Conservation (phyloP, 495 filamentous ascomycete genomes). For the Penicillium canariense region DNA sequence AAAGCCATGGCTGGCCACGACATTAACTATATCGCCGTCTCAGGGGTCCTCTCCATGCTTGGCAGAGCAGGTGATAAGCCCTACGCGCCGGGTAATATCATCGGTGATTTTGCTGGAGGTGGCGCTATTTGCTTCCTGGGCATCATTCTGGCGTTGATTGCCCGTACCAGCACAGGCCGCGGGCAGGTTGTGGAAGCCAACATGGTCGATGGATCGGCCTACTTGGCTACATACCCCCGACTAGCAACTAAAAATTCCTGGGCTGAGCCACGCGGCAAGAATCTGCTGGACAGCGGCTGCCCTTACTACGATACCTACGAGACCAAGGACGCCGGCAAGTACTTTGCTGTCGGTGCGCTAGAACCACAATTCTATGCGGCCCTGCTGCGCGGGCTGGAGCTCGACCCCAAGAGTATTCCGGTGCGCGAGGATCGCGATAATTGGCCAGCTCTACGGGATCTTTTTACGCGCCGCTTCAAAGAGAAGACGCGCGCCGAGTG, state of each 20-base stretch:
- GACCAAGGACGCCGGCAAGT: slow-evolving; percentile 73
- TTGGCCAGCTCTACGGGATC: slow-evolving; percentile 62
- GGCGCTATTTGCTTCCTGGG: slow-evolving; percentile 72
- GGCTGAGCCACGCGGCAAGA: slow-evolving; percentile 62
- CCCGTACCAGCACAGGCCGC: slow-evolving; percentile 50
- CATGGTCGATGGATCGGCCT: slow-evolving; percentile 89
- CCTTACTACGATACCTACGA: slow-evolving; percentile 89
- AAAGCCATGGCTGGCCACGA: slow-evolving; percentile 92
- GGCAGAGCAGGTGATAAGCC: slow-evolving; percentile 68
- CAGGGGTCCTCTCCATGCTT: slow-evolving; percentile 73
- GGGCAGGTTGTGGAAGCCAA: slow-evolving; percentile 92
- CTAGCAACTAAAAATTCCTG: slow-evolving; percentile 60
- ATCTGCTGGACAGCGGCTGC: slow-evolving; percentile 77
- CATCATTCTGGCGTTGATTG: slow-evolving; percentile 46
- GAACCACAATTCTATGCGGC: slow-evolving; percentile 80
- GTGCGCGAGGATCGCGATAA: slow-evolving; percentile 50
- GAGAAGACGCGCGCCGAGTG: slow-evolving; percentile 75
- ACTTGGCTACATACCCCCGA: slow-evolving; percentile 73
- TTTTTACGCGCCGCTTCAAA: slow-evolving; percentile 65
- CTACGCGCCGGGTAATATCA: slow-evolving; percentile 74
- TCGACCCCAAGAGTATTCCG: slow-evolving; percentile 54
- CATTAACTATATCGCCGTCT: slow-evolving; percentile 93
- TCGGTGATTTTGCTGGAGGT: slow-evolving; percentile 90
- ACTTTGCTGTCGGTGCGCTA: slow-evolving; percentile 86
- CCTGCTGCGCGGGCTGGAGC: slow-evolving; percentile 61